These are phyloP conservation scores for Nymphaea thermarum DNA, from an alignment of 164 flowering plant species.

Conservation along the genomic window DNA sequence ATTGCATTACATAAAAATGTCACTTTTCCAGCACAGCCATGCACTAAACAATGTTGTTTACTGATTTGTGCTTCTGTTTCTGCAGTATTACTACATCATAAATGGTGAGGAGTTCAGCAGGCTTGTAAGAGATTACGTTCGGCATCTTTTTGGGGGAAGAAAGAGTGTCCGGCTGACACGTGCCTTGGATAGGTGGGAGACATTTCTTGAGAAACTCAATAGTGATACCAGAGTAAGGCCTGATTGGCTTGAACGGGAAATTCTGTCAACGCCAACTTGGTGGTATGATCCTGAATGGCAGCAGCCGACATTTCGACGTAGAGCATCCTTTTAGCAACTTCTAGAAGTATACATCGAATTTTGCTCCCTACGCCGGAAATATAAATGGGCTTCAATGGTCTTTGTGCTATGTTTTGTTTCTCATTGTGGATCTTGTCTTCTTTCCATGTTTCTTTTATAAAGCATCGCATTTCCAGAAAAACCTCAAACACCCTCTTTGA, in stretches of 20 bases:
- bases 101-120: slow-evolving; percentile 34
- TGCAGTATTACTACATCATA: slow-evolving; percentile 59
- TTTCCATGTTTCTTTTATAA: no score
- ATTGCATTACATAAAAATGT: no score
- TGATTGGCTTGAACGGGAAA: slow-evolving; percentile 41
- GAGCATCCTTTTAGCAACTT: background rate
- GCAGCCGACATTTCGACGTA: slow-evolving; percentile 4
- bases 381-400: background rate
- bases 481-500: no score
- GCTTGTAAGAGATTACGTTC: slow-evolving; percentile 39
- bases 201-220: slow-evolving; percentile 10
- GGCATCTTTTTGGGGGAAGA: slow-evolving; percentile 24
- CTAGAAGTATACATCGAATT: background rate
- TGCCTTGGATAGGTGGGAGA: slow-evolving; percentile 23
- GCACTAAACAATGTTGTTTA: background rate
- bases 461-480: no score
- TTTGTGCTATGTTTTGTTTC: no score
- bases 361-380: background rate
- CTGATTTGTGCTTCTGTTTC: background rate
- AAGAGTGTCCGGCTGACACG: slow-evolving; percentile 38
- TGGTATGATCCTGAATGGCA: slow-evolving; percentile 39
- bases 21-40: background rate
- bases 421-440: no score
- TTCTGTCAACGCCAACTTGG: slow-evolving; percentile 43
- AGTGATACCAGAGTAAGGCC: slow-evolving; percentile 16